Evolutionary conservation across 2,329 filamentous ascomycete genomes (phyloP), one percentile per base, ranked within the genome.

Genomic region (Sarocladium brachiariae): DNA sequence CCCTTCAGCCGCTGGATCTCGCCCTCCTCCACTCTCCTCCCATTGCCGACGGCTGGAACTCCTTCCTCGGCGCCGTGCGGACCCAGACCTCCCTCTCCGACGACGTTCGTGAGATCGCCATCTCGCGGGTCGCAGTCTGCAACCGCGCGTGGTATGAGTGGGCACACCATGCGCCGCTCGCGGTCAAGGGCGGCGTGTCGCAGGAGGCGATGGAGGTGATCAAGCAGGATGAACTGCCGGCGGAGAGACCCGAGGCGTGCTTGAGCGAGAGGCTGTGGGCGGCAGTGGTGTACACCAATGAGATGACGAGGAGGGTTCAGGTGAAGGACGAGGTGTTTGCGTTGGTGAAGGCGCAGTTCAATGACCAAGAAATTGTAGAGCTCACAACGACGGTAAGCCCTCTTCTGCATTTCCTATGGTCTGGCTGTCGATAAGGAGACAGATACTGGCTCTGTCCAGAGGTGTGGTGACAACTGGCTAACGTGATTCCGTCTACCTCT

Each of bases 71-170:
- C 53, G 80, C 80, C 23, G 65, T 84, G 30, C 76, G 81, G 56
- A 81, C 78, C 37, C 68, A 69, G 55, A 78, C 78, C 21, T 63
- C 60, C 3, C 59, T 84, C 5, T 50, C 67, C 3, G 75, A 72
- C 46, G 74, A 78, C 57, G 62, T 89, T 50, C 82, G 87, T 57
- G 89, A 95, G 71, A 73, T 91, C 16, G 84, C 87, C 56, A 91
- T 95, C 58, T 89, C 82, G 60, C 79, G 89, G 46, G 86, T 95
- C 13, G 89, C 89, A 11, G 83, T 86, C 14, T 77, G 89, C 59
- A 95, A 95, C 67, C 68, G 76, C 16, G 89, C 89, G 2, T 89
- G 86, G 82, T 95, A 90, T 66, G 89, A 95, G 66, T 95, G 87
- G 89, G 78, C 71, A 31, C 80, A 88, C 50, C 89, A 95, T 63